Base-by-base conservation (phyloP, 2,329 filamentous ascomycete species). In the Colletotrichum shisoi region DNA sequence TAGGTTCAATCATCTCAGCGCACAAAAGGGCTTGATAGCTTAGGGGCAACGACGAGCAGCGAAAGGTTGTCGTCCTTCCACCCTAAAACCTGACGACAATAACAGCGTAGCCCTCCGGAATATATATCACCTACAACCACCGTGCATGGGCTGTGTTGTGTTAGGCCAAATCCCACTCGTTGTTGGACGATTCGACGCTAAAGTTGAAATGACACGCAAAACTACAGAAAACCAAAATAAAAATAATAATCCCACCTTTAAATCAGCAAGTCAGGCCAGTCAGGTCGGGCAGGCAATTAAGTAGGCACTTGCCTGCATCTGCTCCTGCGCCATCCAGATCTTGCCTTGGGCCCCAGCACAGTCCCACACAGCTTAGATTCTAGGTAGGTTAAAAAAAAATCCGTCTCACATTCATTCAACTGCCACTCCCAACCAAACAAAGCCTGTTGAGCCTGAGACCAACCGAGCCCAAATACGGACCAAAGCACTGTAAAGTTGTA, bases 341-440 rank as follows among this genome's bases (percentile, higher is more conserved):
- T 56, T 46, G 19, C 44, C 12, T 27, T 27, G 31, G 59, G 42
- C 49, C 34, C 48, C 49, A 39, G 40, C 51, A 31, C 40, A 62
- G 46, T 62, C 59, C 40, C 51, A 45, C 51, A 62, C 45, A 39
- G 51, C 39, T 27, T 31, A 11, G 49, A 44, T 34, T n/a, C n/a
- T n/a, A n/a, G 37, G 27, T 19, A n/a, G 31, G 31, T 34, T 7
- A 34, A 34, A 34, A 27, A 34, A 62, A 62, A 62, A 56, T 56
- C 34, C n/a, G n/a, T 37, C 31, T 46, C 31, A 59, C 27, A 34
- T 52, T 52, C n/a, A 37, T 39, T 13, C 12, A 3, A 21, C 31
- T 39, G 31, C 15, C 12, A 39, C 31, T 48, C 31, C 15, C 39
- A 27, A 51, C 17, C 40, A 21, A 57, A 8, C 40, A 21, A 57